Evolutionary conservation across 2,329 filamentous ascomycete species (phyloP), one percentile per base, ranked within the genome.

Genomic region (Epichloe coenophiala): DNA sequence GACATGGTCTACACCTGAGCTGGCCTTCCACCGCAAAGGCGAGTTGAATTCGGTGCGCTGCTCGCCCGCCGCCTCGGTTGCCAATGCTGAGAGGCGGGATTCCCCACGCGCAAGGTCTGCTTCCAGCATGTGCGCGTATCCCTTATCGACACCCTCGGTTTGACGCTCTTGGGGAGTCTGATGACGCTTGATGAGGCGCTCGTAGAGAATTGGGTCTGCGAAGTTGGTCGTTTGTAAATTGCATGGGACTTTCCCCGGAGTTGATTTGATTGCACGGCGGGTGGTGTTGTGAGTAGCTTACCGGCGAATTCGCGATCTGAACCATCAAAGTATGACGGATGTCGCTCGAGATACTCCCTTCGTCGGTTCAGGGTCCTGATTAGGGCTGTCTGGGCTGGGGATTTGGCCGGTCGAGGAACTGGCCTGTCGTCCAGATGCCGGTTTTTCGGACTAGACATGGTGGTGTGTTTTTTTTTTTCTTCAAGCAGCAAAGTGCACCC

Each of bases 91-190:
- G 80, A 91, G 74, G 60, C 86, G 86, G 12, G 83, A 83, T 64
- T 94, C 88, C 85, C 85, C 84, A 31, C 88, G 80, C 53, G 83
- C 69, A 6, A 95, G 71, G 56, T 90, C 87, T 1, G 86, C 81
- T 62, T 94, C 85, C 5, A 95, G 75, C 12, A 85, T 76, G 23
- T 86, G 84, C 1, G 84, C 85, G 64, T 88, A 93, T 11, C 88
- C 88, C 62, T 88, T 88, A 8, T 72, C 69, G 42, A 79, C 79
- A 8, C 83, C 84, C 58, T 91, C 86, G 6, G 76, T 76, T 62
- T 88, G 81, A 49, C 87, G 80, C 67, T 95, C 88, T 4, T 75
- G 71, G 3, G 82, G 69, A 1, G 82, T 83, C 56, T 90, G 86
- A 63, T 89, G 90, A 48, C 80, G 80, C 48, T 87, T 81, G 53